phyloP scores from a whole-genome alignment of 2,329 filamentous ascomycete genomes.

The Thielaviopsis euricoi region DNA sequence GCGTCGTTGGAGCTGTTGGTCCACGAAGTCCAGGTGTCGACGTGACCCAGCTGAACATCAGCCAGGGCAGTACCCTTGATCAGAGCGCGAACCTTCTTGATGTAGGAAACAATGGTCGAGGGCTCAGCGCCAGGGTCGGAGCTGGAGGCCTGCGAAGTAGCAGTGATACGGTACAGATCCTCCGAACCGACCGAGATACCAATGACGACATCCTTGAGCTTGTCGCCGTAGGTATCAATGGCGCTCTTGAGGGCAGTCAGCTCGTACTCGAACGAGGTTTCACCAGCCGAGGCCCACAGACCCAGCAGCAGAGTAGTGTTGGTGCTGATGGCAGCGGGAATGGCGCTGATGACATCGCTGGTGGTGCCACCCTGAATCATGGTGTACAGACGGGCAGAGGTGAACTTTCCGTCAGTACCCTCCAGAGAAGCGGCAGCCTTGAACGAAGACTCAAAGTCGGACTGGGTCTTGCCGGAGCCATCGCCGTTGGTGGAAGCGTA shows the following conservation, averaged over 20 bases:
- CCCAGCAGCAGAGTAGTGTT: conserved; percentile 67
- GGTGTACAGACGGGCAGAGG: conserved; percentile 57
- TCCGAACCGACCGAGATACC: conserved; percentile 79
- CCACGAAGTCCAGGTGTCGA: conserved; percentile 78
- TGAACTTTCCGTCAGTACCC: conserved; percentile 47
- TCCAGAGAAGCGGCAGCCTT: conserved; percentile 44
- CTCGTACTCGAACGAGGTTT: conserved; percentile 51
- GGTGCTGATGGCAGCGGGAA: conserved; percentile 68
- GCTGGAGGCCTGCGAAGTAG: conserved; percentile 46
- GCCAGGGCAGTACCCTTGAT: conserved; percentile 46
- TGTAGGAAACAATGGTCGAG: conserved; percentile 47
- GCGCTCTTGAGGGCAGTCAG: conserved; percentile 53
- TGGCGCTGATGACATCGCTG: conserved; percentile 50
- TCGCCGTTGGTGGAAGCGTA: conserved; percentile 48
- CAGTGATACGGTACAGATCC: conserved; percentile 67
- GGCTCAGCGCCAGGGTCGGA: conserved; percentile 48
- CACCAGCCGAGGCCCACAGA: conserved; percentile 62
- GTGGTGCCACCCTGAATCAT: conserved; percentile 42
- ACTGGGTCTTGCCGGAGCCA: conserved; percentile 40
- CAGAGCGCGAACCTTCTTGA: conserved; percentile 46
- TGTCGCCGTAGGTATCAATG: conserved; percentile 48
- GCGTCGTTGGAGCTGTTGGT: conserved; percentile 55
- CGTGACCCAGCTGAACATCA: conserved; percentile 54
- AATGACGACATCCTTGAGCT: conserved; percentile 49
- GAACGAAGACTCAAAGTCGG: conserved; percentile 57